These are phyloP conservation scores for Mycena rosella DNA, from an alignment of 768 basidiomycete species.

Conservation along the genomic window DNA sequence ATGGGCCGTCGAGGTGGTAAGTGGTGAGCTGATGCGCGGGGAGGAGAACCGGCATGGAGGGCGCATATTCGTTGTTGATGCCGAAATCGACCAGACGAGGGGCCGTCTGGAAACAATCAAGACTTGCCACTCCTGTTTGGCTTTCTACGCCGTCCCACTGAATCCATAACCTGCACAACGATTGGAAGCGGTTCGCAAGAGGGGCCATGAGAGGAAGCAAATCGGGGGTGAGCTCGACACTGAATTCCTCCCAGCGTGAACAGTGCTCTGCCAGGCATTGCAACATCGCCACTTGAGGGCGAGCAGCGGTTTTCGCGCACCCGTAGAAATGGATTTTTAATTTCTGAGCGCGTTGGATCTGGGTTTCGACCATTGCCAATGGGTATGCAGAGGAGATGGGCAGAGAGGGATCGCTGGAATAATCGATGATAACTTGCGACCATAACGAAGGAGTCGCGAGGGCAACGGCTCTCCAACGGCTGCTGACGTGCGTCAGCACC, in stretches of 20 bases:
- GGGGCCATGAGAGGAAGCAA: neutral
- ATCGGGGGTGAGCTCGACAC: neutral
- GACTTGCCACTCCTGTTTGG: neutral
- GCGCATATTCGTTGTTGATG: neutral
- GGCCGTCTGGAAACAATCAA: neutral
- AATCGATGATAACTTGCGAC: neutral
- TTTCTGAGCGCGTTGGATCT: constrained; percentile 4
- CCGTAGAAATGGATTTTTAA: constrained; percentile 10
- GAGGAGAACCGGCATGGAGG: neutral
- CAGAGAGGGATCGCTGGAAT: neutral
- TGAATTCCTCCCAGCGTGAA: constrained; percentile 11
- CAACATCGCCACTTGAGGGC: neutral
- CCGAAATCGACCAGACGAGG: neutral
- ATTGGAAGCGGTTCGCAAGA: neutral
- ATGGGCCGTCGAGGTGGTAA: neutral
- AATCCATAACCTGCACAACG: neutral
- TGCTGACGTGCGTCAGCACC: neutral
- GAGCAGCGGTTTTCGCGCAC: neutral
- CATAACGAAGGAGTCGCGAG: neutral
- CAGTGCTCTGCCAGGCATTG: constrained; percentile 3
- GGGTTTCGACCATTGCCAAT: neutral
- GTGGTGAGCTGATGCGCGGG: neutral
- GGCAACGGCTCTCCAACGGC: neutral
- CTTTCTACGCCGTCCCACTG: neutral
- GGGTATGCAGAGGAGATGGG: neutral